Evolutionary conservation across 1,284 basidiomycete species (phyloP).

Genomic region (Lentinus polychrous): DNA sequence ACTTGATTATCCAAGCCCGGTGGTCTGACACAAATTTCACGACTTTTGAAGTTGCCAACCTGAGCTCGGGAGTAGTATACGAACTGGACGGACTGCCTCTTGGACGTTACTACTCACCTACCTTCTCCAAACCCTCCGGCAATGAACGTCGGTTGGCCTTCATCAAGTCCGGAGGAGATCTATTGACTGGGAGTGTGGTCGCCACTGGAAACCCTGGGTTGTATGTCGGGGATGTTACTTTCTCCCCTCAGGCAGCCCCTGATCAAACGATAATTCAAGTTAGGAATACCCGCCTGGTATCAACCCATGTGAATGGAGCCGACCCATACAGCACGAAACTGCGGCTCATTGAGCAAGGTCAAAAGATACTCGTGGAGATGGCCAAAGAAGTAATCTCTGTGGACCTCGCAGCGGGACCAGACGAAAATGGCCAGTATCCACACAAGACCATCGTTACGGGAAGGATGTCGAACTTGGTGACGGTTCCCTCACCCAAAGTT

Average conservation of each 20-base stretch:
- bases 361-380: conserved; percentile 53
- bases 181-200: conserved; percentile 54
- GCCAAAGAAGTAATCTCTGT: conserved; percentile 44
- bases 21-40: conserved; percentile 64
- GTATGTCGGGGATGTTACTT: conserved; percentile 51
- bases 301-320: conserved; percentile 14
- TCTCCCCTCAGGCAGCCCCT: conserved; percentile 35
- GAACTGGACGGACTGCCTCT: conserved; percentile 50
- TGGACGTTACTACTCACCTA: conserved; percentile 57
- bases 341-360: conserved; percentile 43
- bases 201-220: conserved; percentile 57
- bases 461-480: conserved; percentile 48
- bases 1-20: conserved; percentile 53
- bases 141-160: conserved; percentile 49
- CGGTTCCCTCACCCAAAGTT: conserved; percentile 26
- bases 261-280: neutral
- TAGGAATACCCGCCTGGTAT: conserved; percentile 13
- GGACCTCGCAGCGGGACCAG: conserved; percentile 39
- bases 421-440: conserved; percentile 41
- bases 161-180: conserved; percentile 51
- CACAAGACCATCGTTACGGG: conserved; percentile 47
- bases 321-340: conserved; percentile 29
- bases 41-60: conserved; percentile 55
- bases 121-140: conserved; percentile 40
- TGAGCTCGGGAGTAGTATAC: conserved; percentile 36